Base-by-base conservation (phyloP, 1,284 basidiomycete genomes). In the Sporisorium iseilematis-ciliati region DNA sequence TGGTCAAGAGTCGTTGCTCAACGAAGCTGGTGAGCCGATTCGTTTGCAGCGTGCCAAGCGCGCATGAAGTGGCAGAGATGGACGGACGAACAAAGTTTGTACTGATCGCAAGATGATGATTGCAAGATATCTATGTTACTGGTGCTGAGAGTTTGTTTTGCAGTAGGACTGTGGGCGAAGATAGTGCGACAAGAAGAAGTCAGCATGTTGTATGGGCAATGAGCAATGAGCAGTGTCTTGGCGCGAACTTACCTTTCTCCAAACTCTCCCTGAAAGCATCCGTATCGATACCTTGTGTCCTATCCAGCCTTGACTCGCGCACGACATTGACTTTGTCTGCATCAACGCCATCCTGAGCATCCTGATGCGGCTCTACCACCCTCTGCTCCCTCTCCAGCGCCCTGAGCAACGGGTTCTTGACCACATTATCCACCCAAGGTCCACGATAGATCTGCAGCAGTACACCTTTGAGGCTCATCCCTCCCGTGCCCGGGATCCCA, bases 371-470 rank as follows among this genome's bases (percentile, higher is more conserved):
- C 25, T 76, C 64, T 31, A 64, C 62, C n/a, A 71, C 31, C 10
- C 71, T 46, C 33, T 61, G 57, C n/a, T 75, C 59, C 57, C 69
- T 78, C 67, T 82, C 75, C 8, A 81, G 77, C 21, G 78, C 66
- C 49, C 88, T 88, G 3, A 92, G 88, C 51, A 97, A 88, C 4
- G 95, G 95, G 84, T 98, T 97, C 46, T 93, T 90, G 48, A 95
- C 93, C 48, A 97, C 94, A 83, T 91, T 93, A 84, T 97, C 94
- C 42, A 97, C 86, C 87, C 97, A 98, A 0, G 95, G 93, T 1
- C 95, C 94, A 8, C 90, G 89, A 86, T 97, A 95, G 73, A 99
- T 90, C 85, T 95, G 92, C 42, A 92, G 90, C 50, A 98, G 87
- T 45, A 94, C 89, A 77, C 92, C 92, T 33, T 93, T 92, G 46